These are phyloP conservation scores for Gynostemma pentaphyllum DNA, from an alignment of 306 rosid genomes.

Conservation along the genomic window DNA sequence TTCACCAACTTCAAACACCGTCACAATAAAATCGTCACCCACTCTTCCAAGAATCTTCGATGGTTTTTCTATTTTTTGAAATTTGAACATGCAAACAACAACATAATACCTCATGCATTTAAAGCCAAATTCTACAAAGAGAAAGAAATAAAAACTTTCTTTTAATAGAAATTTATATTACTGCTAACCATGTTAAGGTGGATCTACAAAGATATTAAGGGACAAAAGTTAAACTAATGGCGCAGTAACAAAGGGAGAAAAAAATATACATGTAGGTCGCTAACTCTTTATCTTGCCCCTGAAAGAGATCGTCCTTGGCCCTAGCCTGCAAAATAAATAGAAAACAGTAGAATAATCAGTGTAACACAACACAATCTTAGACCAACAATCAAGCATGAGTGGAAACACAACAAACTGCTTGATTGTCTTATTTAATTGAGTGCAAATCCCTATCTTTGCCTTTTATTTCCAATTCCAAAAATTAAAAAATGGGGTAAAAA, in stretches of 20 bases:
- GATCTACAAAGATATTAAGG: too few species aligned
- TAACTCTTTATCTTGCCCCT: slow-evolving; percentile 77
- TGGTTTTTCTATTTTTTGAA: too few species aligned
- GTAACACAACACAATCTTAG: background rate
- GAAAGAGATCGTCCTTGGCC: slow-evolving; percentile 89
- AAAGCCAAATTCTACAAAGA: too few species aligned
- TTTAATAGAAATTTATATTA: too few species aligned
- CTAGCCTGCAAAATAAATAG: slow-evolving; percentile 49
- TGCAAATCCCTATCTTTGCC: slow-evolving; percentile 86
- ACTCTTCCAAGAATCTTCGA: too few species aligned
- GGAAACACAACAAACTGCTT: slow-evolving; percentile 59
- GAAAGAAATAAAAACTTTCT: too few species aligned
- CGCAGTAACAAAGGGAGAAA: background rate
- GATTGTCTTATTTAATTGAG: slow-evolving; percentile 68
- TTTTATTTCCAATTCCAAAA: slow-evolving; percentile 76
- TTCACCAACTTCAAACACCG: too few species aligned
- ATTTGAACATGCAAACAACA: too few species aligned
- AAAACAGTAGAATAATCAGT: background rate
- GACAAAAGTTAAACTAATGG: background rate
- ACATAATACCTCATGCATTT: too few species aligned
- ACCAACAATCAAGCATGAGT: slow-evolving; percentile 1
- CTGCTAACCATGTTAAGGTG: too few species aligned
- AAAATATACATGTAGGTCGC: slow-evolving; percentile 66
- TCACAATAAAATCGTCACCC: too few species aligned
- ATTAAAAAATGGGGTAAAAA: too few species aligned